Percentiles rank a stretch among this genome's conserved stretches.
Evolutionary conservation across 139 green algal species (phyloP).

Genomic region (Eudorina sp.): DNA sequence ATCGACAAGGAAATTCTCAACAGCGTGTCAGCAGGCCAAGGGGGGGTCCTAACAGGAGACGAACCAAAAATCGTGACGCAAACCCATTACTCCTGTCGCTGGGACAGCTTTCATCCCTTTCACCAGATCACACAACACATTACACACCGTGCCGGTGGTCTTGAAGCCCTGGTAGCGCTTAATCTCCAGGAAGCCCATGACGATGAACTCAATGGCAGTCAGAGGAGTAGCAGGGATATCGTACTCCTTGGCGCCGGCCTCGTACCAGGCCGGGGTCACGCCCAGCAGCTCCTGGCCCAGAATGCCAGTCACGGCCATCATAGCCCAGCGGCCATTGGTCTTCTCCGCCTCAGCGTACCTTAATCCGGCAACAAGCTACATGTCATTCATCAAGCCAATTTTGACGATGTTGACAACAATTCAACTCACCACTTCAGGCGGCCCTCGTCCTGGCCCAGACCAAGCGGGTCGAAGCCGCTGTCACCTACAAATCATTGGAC

Average conservation of each 20-base stretch:
- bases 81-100: too few species aligned
- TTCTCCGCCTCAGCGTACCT: conserved; percentile 90
- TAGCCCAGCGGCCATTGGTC: conserved; percentile 93
- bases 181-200: conserved; percentile 88
- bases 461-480: conserved; percentile 80
- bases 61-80: background rate
- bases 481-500: conserved; percentile 36
- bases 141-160: conserved; percentile 82
- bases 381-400: too few species aligned
- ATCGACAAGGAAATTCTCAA: background rate
- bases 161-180: conserved; percentile 89
- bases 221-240: conserved; percentile 71
- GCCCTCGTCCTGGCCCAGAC: conserved; percentile 79
- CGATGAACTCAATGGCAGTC: conserved; percentile 75
- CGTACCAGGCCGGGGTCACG: conserved; percentile 73
- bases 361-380: background rate
- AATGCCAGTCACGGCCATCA: conserved; percentile 88
- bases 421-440: conserved; percentile 80
- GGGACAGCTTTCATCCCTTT: too few species aligned
- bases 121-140: too few species aligned
- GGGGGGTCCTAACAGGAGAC: too few species aligned
- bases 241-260: conserved; percentile 73
- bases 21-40: too few species aligned
- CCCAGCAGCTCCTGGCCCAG: conserved; percentile 79
- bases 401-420: background rate